These are phyloP conservation scores for Papiliotrema flavescens DNA, from an alignment of 1,284 basidiomycete species.

Conservation along the genomic window DNA sequence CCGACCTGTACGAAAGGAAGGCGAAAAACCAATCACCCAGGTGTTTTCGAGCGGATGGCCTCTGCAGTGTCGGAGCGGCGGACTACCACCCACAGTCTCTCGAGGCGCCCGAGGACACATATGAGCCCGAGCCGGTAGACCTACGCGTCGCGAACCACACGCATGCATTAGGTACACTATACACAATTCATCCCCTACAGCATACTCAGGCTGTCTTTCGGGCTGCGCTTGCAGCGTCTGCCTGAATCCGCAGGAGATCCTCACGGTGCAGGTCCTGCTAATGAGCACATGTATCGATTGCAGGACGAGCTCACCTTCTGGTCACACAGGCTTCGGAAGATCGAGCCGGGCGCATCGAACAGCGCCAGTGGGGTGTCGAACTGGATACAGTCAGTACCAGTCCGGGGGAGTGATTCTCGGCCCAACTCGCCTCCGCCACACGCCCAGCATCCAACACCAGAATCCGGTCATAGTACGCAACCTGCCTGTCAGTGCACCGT, in stretches of 20 bases:
- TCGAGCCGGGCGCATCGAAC: constrained; percentile 24
- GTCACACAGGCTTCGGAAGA: constrained; percentile 37
- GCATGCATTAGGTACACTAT: no score
- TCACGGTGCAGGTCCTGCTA: not conserved
- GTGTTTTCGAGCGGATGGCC: no score
- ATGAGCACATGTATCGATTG: not conserved
- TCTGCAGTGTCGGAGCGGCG: no score
- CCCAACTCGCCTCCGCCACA: constrained; percentile 20
- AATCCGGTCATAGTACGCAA: constrained; percentile 48
- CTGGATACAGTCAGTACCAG: constrained; percentile 1
- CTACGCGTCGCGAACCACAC: no score
- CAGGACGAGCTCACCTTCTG: not conserved
- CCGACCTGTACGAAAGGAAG: no score
- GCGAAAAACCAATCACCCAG: no score
- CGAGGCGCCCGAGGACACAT: no score
- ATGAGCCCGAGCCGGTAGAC: no score
- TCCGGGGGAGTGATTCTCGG: not conserved
- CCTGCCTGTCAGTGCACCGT: constrained; percentile 61
- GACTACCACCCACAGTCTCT: no score
- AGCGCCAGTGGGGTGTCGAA: constrained; percentile 36
- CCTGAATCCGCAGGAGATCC: constrained; percentile 3
- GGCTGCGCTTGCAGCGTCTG: not conserved
- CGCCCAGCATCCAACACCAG: constrained; percentile 37
- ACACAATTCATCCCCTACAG: not conserved
- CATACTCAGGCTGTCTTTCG: not conserved